A percentile compares a stretch with the other conserved stretches of the same genome.
Conservation (phyloP, 306 rosid species). For the Begonia peltatifolia region DNA sequence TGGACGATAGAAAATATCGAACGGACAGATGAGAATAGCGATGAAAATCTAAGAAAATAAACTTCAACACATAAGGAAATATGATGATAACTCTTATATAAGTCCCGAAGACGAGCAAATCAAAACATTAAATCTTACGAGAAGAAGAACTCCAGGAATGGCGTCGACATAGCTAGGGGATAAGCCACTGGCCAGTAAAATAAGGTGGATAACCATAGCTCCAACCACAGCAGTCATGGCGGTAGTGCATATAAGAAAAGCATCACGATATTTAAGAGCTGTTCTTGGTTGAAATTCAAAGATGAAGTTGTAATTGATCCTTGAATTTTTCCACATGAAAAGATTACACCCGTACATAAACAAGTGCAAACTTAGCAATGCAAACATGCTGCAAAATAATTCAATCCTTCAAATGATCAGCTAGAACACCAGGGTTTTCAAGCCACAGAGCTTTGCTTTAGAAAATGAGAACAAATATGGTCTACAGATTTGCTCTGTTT, state of each 20-base stretch:
- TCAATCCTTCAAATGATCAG: background rate
- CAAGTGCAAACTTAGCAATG: conserved; percentile 69
- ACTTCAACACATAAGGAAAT: too few relatives aligned
- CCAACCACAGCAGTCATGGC: conserved; percentile 81
- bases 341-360: conserved; percentile 90
- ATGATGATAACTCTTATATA: too few relatives aligned
- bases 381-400: conserved; percentile 53
- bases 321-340: conserved; percentile 66
- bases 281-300: conserved; percentile 68
- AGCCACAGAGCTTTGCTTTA: too few relatives aligned
- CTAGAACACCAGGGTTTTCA: too few relatives aligned
- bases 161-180: conserved; percentile 49
- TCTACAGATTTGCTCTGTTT: too few relatives aligned
- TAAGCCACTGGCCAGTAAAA: conserved; percentile 42
- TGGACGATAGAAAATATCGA: conserved; percentile 69
- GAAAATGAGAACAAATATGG: too few relatives aligned
- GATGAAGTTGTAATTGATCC: conserved; percentile 82
- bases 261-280: conserved; percentile 61
- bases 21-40: conserved; percentile 54
- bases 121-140: conserved; percentile 28
- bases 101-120: too few relatives aligned
- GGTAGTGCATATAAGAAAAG: conserved; percentile 73
- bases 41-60: conserved; percentile 24
- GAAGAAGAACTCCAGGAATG: conserved; percentile 69
- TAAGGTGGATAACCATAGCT: conserved; percentile 77